Base-by-base conservation (phyloP, 2,329 filamentous ascomycete species). In the Simplicillium sp. region DNA sequence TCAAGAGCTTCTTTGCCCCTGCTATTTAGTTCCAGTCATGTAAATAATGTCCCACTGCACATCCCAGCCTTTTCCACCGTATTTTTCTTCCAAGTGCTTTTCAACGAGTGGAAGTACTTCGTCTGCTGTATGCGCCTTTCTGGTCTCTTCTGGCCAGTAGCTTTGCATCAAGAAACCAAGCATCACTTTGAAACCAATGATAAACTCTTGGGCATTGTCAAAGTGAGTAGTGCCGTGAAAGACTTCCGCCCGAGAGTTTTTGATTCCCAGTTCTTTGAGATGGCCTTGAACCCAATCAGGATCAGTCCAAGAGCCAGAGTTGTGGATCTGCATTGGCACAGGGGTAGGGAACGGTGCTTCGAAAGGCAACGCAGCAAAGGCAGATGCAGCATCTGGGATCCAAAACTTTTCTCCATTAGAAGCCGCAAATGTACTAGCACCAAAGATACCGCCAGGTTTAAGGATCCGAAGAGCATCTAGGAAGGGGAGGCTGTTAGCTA, bases 291-390 rank as follows among this genome's bases (percentile, higher is more conserved):
- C 44, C 57, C 66, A 68, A 3, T 53, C 53, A 3, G 58, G 51
- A 11, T 67, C 60, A 15, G 56, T 48, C 65, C 67, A 70, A 20
- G 58, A 48, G 3, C 60, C 58, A 38, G 62, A 60, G 2, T 50
- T 40, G 41, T 70, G 64, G 18, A 59, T 54, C 38, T 67, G 63
- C 61, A 66, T 60, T 0, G 56, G 54, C 16, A 65, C 34, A 6
- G 49, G 42, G 12, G 52, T 41, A 0, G 62, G 57, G 25, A 62
- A 55, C 4, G 64, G 60, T 1, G 64, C 58, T 1, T 60, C 50
- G 29, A 66, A 67, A 0, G 66, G 60, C 33, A 71, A 58, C 1
- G 61, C 55, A 12, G 48, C 51, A 31, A 72, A 65, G 8, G 65
- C 64, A 0, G 54, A 53, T 11, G 54, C 50, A 28, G 70, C 31